Evolutionary conservation across 148 eudicot species (phyloP).

Genomic region (Rhododendron henanense): DNA sequence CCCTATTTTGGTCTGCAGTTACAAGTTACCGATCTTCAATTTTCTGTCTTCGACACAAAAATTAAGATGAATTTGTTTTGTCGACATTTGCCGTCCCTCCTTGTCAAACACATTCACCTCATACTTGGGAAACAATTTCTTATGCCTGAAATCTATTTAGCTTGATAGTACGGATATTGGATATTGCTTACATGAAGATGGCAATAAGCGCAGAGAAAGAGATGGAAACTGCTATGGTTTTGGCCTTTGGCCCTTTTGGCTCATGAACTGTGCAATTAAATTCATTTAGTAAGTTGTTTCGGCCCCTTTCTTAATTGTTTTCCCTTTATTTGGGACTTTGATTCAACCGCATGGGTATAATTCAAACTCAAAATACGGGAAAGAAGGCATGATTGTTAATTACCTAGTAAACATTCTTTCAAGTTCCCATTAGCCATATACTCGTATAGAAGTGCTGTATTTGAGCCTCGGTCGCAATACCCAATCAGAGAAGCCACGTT

Average conservation of each 20-base stretch:
- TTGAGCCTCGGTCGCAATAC: not conserved
- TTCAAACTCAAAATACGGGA: not conserved
- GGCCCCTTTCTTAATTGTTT: not conserved
- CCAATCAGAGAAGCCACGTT: not conserved
- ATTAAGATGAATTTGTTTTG: not conserved
- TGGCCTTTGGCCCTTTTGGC: not conserved
- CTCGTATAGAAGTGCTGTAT: not conserved
- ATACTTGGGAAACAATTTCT: no score
- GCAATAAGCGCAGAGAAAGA: not conserved
- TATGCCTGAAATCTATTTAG: not conserved
- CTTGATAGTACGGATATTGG: no score
- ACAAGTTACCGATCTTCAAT: not conserved
- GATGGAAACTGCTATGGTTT: not conserved
- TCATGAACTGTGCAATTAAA: not conserved
- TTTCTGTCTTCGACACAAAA: not conserved
- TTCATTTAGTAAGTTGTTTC: not conserved
- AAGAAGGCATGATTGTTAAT: not conserved
- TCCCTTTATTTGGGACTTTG: not conserved
- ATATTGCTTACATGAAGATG: not conserved
- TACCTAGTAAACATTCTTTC: not conserved
- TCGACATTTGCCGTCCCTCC: not conserved
- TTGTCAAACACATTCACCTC: not conserved
- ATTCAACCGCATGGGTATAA: not conserved
- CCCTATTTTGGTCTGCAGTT: constrained; percentile 12
- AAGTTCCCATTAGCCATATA: not conserved